These are phyloP conservation scores for Cymbopogon flexuosus DNA, from an alignment of 202 grass and related monocot species.

Conservation along the genomic window DNA sequence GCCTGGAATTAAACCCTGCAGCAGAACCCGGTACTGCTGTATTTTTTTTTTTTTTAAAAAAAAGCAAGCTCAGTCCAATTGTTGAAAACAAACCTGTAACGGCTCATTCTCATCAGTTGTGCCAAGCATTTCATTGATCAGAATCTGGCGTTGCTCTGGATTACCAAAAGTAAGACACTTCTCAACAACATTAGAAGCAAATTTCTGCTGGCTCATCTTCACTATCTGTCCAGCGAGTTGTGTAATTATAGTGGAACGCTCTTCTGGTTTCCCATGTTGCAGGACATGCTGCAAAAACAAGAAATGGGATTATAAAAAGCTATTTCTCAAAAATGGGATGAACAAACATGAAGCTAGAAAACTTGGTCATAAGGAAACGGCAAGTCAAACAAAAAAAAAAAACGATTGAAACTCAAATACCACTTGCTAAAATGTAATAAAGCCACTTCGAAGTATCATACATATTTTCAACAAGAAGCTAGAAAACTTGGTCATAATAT, in stretches of 20 bases:
- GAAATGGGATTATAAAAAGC: neutral
- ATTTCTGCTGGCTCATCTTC: constrained; percentile 98
- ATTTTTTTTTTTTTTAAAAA: neutral
- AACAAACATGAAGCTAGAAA: neutral
- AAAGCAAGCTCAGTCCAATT: neutral
- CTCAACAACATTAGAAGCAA: constrained; percentile 91
- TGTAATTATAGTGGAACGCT: constrained; percentile 65
- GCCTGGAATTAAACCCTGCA: constrained; percentile 16
- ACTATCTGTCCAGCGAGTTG: constrained; percentile 87
- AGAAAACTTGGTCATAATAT: neutral
- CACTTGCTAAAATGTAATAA: neutral
- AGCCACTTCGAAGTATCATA: neutral
- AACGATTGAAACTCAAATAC: neutral
- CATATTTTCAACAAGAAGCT: neutral
- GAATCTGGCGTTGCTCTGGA: constrained; percentile 69
- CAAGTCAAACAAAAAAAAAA: neutral
- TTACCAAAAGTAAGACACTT: constrained; percentile 85
- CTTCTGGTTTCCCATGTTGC: constrained; percentile 76
- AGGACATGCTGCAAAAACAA: constrained; percentile 70
- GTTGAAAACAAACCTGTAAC: constrained; percentile 60
- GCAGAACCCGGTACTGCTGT: neutral
- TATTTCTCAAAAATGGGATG: neutral
- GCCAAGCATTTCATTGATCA: constrained; percentile 93
- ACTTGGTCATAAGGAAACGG: neutral
- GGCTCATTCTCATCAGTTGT: constrained; percentile 96